Percentiles rank a stretch among this genome's conserved stretches.
Conservation (phyloP, 331 rosid genomes). For the Rhamnella rubrinervis region DNA sequence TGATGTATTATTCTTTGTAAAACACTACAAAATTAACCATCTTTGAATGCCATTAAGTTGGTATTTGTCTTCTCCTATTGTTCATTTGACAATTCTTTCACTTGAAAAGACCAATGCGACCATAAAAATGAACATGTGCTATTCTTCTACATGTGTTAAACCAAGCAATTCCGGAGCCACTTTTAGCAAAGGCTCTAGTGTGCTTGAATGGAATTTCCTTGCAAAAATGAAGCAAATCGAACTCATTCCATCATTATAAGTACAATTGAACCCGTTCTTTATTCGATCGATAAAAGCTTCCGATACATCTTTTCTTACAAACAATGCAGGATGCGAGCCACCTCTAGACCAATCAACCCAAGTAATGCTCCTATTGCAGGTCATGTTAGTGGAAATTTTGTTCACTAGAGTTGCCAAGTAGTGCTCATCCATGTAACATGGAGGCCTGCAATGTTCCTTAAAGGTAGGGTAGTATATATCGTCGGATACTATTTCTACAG, state of each 20-base stretch:
- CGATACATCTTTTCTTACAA: slow-evolving; percentile 24
- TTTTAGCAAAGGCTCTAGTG: slow-evolving; percentile 25
- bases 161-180: slow-evolving; percentile 22
- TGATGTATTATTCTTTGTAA: too few relatives aligned
- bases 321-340: slow-evolving; percentile 35
- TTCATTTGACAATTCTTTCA: too few relatives aligned
- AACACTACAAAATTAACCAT: too few relatives aligned
- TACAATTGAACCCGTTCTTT: slow-evolving; percentile 33
- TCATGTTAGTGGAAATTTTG: slow-evolving; percentile 12
- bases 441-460: slow-evolving; percentile 29
- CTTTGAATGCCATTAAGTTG: too few relatives aligned
- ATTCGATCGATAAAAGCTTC: slow-evolving; percentile 21
- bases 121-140: too few relatives aligned
- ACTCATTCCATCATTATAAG: slow-evolving; percentile 29
- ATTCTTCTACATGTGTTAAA: not conserved
- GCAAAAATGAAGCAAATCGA: slow-evolving; percentile 36
- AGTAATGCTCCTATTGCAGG: slow-evolving; percentile 32
- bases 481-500: slow-evolving; percentile 29
- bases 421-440: slow-evolving; percentile 45
- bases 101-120: too few relatives aligned
- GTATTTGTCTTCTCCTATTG: too few relatives aligned
- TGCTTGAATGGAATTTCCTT: slow-evolving; percentile 37
- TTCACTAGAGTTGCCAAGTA: slow-evolving; percentile 40
- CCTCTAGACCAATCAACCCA: slow-evolving; percentile 49
- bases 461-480: slow-evolving; percentile 21